Evolutionary conservation across 306 rosid genomes (phyloP).

Genomic region (Notholithocarpus densiflorus): DNA sequence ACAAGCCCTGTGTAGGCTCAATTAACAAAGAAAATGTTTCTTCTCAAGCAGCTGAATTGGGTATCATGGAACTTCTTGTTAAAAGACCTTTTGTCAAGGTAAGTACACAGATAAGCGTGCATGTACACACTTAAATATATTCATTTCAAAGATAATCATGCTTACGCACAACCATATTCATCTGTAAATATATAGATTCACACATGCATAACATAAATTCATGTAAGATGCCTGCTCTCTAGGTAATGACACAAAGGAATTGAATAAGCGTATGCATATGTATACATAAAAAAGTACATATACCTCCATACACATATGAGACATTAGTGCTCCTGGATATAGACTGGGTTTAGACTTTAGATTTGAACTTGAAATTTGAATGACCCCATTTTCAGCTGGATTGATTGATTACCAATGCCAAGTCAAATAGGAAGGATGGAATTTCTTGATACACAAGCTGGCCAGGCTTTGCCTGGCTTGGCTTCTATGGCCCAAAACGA

Average conservation of each 20-base stretch:
- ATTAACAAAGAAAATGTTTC: constrained; percentile 77
- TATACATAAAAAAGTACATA: background rate
- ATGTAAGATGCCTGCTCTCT: background rate
- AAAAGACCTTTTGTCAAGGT: constrained; percentile 80
- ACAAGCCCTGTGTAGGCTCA: constrained; percentile 77
- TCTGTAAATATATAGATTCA: background rate
- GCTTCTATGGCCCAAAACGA: background rate
- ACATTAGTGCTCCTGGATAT: background rate
- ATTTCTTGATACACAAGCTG: background rate
- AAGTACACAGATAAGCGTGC: constrained; percentile 3
- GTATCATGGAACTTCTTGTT: constrained; percentile 64
- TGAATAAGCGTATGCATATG: too few species aligned
- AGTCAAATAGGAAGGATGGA: background rate
- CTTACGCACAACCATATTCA: too few species aligned
- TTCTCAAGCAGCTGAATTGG: constrained; percentile 63
- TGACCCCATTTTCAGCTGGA: background rate
- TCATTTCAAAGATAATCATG: background rate
- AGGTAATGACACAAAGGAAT: background rate
- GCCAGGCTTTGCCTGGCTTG: background rate
- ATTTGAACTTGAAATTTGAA: background rate
- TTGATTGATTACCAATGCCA: background rate
- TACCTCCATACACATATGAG: background rate
- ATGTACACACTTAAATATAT: background rate
- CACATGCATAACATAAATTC: background rate
- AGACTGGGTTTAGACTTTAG: background rate